phyloP scores from a whole-genome alignment of 2,329 filamentous ascomycete species.

The Parastagonospora avenae region DNA sequence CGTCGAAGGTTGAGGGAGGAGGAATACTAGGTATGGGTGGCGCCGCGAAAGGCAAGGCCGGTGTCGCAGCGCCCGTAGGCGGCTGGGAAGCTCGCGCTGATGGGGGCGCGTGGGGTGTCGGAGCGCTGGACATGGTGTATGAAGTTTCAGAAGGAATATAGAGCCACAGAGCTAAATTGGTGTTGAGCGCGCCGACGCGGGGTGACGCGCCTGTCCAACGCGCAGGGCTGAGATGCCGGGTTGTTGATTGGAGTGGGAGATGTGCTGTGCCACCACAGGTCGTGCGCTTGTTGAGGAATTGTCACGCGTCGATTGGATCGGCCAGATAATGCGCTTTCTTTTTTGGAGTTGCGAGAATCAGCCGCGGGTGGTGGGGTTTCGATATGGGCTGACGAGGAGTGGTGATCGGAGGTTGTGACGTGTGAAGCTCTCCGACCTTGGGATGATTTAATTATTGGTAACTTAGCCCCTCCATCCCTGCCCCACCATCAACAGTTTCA shows the following conservation, averaged over 20 bases:
- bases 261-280: constrained; percentile 8
- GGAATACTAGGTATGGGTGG: constrained; percentile 63
- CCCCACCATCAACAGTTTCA: constrained; percentile 32
- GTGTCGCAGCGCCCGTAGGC: constrained; percentile 38
- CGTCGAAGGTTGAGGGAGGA: constrained; percentile 81
- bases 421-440: constrained; percentile 20
- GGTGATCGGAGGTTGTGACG: constrained; percentile 25
- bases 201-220: constrained; percentile 26
- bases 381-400: constrained; percentile 6
- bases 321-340: constrained; percentile 10
- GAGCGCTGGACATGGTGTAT: constrained; percentile 39
- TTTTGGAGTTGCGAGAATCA: constrained; percentile 20
- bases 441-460: constrained; percentile 7
- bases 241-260: constrained; percentile 20
- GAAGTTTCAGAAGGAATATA: constrained; percentile 5
- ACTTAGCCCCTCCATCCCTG: constrained; percentile 29
- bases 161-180: constrained; percentile 17
- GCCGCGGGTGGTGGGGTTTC: constrained; percentile 25
- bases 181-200: constrained; percentile 23
- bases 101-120: constrained; percentile 39
- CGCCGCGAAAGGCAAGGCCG: constrained; percentile 28
- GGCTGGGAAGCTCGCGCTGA: constrained; percentile 40
- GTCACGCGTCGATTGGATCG: constrained; percentile 9
- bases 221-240: constrained; percentile 14
- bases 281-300: constrained; percentile 3